Base-by-base conservation (phyloP, 2,329 filamentous ascomycete genomes). In the Colletotrichum theobromicola region DNA sequence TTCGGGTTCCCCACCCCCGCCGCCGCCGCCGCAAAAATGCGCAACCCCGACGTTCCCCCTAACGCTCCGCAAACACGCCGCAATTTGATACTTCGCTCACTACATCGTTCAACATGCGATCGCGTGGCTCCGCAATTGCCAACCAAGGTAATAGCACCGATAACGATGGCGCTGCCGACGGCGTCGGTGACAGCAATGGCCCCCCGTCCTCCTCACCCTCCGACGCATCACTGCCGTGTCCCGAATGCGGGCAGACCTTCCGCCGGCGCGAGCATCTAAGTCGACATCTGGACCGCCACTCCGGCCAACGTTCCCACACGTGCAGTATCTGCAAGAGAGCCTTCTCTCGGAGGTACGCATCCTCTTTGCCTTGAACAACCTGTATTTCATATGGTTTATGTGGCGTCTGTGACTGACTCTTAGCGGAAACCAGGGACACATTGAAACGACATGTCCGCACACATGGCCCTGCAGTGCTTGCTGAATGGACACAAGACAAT, bases 241-340 rank as follows among this genome's bases (percentile, higher is more conserved):
- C 62, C 62, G 62, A 65, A 13, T 65, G 62, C 8, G 62, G 62
- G 42, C 42, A 65, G 12, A 53, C 62, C 4, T 65, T 65, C 18
- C 62, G 62, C 53, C 62, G 62, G 42, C 62, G 42, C 12, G 62
- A 65, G 4, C 62, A 65, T 65, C 62, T 65, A 32, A 65, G 24
- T 65, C 62, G 62, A 6, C 62, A 65, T 65, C 62, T 32, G 28
- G 62, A 55, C 42, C 42, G 62, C 28, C 62, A 65, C n/a, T 65
- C 62, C 8, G 62, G 62, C 42, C 37, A 12, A 4, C 62, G 62
- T 30, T 65, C 28, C 53, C 37, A 65, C 62, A 53, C 37, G 21
- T 65, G 62, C 26, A 65, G 42, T 21, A 65, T 65, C 1, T 65
- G 62, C 37, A 65, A 34, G n/a, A 65, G 62, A 30, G 37, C 62